These are phyloP conservation scores for Trichomonas vaginalis DNA, from an alignment of 208 protist species.

Conservation along the genomic window DNA sequence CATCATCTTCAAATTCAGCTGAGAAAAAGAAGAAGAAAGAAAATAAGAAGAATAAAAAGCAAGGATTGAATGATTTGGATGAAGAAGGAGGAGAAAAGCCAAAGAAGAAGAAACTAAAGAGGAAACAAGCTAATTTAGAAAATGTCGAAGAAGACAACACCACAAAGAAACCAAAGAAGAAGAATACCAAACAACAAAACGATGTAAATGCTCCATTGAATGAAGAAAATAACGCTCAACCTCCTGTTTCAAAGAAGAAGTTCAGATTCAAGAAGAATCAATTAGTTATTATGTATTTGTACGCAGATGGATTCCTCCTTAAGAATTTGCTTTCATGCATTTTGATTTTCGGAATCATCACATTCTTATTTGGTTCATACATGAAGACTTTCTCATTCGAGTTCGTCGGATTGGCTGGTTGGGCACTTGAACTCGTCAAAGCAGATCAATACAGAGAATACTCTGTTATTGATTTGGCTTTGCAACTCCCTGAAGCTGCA, in stretches of 20 bases:
- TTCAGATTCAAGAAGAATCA: background rate
- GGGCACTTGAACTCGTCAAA: background rate
- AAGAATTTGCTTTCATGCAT: background rate
- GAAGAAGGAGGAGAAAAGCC: background rate
- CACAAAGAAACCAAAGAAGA: too few relatives aligned
- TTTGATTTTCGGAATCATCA: background rate
- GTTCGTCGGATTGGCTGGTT: background rate
- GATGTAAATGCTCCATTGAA: background rate
- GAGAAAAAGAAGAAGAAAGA: background rate
- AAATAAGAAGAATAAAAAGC: background rate
- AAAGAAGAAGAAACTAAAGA: background rate
- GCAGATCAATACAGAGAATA: background rate
- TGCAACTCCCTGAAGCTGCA: background rate
- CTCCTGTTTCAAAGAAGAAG: background rate
- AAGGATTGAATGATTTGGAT: background rate
- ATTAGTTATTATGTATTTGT: background rate
- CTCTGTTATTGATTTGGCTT: background rate
- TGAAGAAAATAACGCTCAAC: background rate
- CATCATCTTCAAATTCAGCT: background rate
- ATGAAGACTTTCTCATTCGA: background rate
- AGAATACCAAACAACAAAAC: background rate
- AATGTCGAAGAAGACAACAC: too few relatives aligned
- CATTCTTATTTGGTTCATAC: background rate
- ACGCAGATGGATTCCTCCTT: background rate
- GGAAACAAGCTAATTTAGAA: too few relatives aligned